Evolutionary conservation across 306 rosid species (phyloP).

Genomic region (Citrullus mucosospermus): DNA sequence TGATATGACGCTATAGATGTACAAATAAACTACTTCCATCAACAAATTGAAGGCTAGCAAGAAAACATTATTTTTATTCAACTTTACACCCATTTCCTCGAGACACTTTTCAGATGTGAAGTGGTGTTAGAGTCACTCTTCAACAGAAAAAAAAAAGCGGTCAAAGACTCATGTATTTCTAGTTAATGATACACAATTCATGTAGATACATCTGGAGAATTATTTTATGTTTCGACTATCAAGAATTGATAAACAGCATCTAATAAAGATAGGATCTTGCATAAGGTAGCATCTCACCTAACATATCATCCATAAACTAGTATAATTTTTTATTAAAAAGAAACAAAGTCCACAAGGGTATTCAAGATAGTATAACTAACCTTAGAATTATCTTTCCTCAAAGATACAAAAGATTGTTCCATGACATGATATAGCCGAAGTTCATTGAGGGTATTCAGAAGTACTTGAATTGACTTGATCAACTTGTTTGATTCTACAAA

Average conservation of each 20-base stretch:
- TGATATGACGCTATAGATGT: background rate
- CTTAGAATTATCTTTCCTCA: constrained; percentile 47
- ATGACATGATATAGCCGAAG: constrained; percentile 58
- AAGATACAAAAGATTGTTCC: constrained; percentile 30
- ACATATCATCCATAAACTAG: background rate
- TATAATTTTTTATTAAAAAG: background rate
- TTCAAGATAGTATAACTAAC: constrained; percentile 16
- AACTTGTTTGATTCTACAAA: constrained; percentile 60
- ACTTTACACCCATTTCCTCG: background rate
- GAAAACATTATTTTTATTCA: background rate
- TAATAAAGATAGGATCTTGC: background rate
- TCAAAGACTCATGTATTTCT: background rate
- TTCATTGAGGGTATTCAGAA: constrained; percentile 77
- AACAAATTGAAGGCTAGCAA: background rate
- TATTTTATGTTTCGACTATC: background rate
- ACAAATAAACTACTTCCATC: background rate
- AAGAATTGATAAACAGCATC: background rate
- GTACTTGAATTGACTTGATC: constrained; percentile 74
- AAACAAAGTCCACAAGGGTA: background rate
- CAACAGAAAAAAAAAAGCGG: background rate
- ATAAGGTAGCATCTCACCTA: background rate
- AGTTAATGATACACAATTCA: background rate
- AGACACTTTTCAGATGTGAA: background rate
- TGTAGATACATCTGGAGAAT: background rate
- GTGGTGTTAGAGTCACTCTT: background rate